Conservation (phyloP, 345 rosid species). For the Salix viminalis region DNA sequence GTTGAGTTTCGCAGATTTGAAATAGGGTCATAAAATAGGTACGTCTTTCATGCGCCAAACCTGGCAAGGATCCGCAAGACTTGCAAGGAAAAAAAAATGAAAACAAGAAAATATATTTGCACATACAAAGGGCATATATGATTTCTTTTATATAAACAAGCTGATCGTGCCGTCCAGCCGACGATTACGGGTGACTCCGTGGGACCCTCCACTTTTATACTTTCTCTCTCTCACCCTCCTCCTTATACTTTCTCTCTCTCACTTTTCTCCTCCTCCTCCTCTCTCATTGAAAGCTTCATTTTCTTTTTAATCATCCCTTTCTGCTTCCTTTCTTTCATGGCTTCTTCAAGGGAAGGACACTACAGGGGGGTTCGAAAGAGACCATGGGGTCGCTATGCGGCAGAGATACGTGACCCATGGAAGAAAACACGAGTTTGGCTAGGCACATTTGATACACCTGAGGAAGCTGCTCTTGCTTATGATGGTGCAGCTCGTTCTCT, state of each 20-base stretch:
- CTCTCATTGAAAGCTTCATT: background rate
- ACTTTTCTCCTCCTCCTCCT: background rate
- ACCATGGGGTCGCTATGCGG: conserved; percentile 98
- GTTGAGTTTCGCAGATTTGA: too few relatives aligned
- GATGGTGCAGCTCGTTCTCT: conserved; percentile 91
- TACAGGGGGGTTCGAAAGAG: conserved; percentile 91
- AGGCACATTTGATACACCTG: conserved; percentile 95
- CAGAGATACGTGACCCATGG: conserved; percentile 97
- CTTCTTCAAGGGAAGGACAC: conserved; percentile 72
- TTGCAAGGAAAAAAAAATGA: background rate
- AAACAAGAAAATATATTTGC: background rate
- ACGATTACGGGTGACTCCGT: conserved; percentile 63
- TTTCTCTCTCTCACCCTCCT: background rate
- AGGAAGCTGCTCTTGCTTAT: conserved; percentile 93
- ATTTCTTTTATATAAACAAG: conserved; percentile 3
- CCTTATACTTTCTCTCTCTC: too few relatives aligned
- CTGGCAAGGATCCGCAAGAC: background rate
- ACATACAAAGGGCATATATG: background rate
- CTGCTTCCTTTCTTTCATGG: conserved; percentile 21
- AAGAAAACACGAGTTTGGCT: conserved; percentile 93
- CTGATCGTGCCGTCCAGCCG: conserved; percentile 48
- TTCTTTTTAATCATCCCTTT: background rate
- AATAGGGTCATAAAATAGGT: too few relatives aligned
- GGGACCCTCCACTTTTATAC: conserved; percentile 37
- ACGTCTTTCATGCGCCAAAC: background rate